Percentiles rank a stretch among this genome's conserved stretches.
These are phyloP conservation scores for Usnea hakonensis DNA, from an alignment of 495 filamentous ascomycete species.

Conservation along the genomic window DNA sequence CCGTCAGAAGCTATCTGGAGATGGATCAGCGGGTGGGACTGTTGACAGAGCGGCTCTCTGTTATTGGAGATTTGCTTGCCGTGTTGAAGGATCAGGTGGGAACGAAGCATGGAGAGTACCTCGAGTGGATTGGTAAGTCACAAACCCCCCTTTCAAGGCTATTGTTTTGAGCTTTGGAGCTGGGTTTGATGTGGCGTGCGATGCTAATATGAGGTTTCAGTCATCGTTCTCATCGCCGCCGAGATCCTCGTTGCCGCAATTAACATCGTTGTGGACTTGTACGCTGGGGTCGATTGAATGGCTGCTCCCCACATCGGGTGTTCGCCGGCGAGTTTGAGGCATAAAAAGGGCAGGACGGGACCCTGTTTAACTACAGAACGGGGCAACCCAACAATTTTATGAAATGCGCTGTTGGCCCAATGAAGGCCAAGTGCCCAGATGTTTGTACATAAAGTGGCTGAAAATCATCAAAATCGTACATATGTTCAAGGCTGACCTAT, in stretches of 20 bases:
- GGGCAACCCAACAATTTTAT: neutral
- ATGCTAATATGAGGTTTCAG: slow-evolving; percentile 33
- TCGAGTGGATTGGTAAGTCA: slow-evolving; percentile 87
- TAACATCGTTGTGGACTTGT: slow-evolving; percentile 92
- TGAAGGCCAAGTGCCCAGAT: no score
- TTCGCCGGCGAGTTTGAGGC: neutral
- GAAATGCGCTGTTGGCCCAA: neutral
- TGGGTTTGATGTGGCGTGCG: neutral
- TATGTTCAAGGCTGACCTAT: neutral
- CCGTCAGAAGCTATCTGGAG: slow-evolving; percentile 89
- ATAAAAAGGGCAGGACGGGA: neutral
- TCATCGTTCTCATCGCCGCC: slow-evolving; percentile 91
- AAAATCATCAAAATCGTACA: neutral
- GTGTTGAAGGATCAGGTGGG: slow-evolving; percentile 95
- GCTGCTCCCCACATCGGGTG: neutral
- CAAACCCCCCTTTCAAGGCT: neutral
- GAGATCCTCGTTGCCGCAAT: slow-evolving; percentile 92
- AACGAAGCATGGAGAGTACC: slow-evolving; percentile 89
- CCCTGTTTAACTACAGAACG: neutral
- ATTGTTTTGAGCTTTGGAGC: neutral
- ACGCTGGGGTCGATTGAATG: slow-evolving; percentile 66
- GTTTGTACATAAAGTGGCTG: neutral
- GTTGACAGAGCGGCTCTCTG: slow-evolving; percentile 80
- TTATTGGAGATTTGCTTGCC: slow-evolving; percentile 88
- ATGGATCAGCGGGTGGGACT: slow-evolving; percentile 94